These are phyloP conservation scores for Bacterosira constricta DNA, from an alignment of 108 stramenopile genomes.

Conservation along the genomic window DNA sequence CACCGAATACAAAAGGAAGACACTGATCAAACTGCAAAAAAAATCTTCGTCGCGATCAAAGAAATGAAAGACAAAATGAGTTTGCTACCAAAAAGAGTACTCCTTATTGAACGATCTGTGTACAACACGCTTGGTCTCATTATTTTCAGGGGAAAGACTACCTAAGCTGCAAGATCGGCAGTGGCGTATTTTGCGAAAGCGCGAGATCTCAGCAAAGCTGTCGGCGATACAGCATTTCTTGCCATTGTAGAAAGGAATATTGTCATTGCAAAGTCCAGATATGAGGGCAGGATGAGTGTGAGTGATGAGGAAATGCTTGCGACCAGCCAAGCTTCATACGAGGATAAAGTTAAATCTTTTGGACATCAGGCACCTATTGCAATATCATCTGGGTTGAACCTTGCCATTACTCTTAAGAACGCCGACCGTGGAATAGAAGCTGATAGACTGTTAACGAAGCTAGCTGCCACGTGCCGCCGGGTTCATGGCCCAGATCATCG, in stretches of 20 bases:
- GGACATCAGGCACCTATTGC: neutral
- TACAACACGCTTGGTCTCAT: neutral
- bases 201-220: neutral
- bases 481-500: conserved; percentile 4
- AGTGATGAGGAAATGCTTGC: neutral
- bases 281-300: neutral
- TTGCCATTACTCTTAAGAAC: neutral
- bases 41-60: neutral
- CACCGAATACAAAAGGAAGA: too few species aligned
- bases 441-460: neutral
- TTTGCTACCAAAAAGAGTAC: neutral
- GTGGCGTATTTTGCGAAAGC: neutral
- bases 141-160: neutral
- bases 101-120: neutral
- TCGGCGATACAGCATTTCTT: neutral
- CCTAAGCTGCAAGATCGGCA: neutral
- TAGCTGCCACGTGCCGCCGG: neutral
- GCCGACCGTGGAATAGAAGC: neutral
- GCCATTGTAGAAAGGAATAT: neutral
- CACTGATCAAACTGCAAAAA: too few species aligned
- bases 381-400: neutral
- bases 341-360: neutral
- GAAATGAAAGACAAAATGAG: neutral
- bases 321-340: neutral
- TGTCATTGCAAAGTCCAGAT: neutral